phyloP scores from a whole-genome alignment of 2,329 filamentous ascomycete genomes.

The Lecanicillium sp. region DNA sequence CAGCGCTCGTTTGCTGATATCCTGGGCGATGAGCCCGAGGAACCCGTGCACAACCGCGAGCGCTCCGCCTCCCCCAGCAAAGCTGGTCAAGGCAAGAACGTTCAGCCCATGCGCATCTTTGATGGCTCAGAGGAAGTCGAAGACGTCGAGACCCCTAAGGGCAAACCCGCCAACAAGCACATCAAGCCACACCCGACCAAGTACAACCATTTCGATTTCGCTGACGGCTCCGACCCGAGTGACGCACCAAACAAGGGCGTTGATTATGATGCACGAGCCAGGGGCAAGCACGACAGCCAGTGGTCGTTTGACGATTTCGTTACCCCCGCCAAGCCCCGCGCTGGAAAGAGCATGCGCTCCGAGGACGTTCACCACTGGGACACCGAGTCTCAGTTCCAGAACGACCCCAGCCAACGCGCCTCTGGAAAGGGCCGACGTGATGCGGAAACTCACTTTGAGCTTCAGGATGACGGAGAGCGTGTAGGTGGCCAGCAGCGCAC shows the following conservation, averaged over 20 bases:
- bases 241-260: constrained; percentile 36
- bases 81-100: constrained; percentile 52
- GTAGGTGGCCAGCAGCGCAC: constrained; percentile 38
- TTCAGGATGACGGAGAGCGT: constrained; percentile 66
- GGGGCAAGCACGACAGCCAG: constrained; percentile 61
- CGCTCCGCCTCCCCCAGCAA: constrained; percentile 40
- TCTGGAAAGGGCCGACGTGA: constrained; percentile 67
- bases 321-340: constrained; percentile 67
- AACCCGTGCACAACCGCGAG: constrained; percentile 28
- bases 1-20: constrained; percentile 71
- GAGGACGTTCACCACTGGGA: constrained; percentile 76
- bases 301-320: constrained; percentile 87
- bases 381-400: constrained; percentile 50
- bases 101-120: constrained; percentile 56
- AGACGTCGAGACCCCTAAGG: constrained; percentile 32
- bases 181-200: constrained; percentile 67
- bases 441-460: constrained; percentile 74
- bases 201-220: constrained; percentile 81
- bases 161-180: constrained; percentile 35
- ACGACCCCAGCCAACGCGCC: constrained; percentile 48
- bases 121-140: constrained; percentile 41
- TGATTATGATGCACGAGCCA: constrained; percentile 33
- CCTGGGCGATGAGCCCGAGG: constrained; percentile 42
- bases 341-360: constrained; percentile 49
- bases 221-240: constrained; percentile 51